Evolutionary conservation across 169 alveolate species (phyloP).

Genomic region (Eimeria nieschulzi): DNA sequence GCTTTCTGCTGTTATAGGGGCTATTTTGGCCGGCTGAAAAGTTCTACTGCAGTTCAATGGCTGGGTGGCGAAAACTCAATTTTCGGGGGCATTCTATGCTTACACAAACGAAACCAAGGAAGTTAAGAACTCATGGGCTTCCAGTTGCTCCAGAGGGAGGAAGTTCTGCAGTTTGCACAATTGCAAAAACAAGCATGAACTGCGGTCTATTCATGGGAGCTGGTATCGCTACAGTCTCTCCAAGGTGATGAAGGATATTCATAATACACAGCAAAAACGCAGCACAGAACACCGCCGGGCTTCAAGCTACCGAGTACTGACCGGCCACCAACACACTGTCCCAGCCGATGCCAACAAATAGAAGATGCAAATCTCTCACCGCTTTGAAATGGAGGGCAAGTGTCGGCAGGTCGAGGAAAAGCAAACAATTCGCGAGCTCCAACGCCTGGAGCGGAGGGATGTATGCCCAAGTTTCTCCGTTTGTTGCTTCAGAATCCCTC

Average conservation of each 20-base stretch:
- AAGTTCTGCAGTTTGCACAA: constrained; percentile 17
- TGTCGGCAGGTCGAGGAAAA: constrained; percentile 25
- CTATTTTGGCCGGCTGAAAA: neutral
- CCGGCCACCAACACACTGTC: too few relatives aligned
- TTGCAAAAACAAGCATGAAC: neutral
- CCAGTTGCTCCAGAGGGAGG: constrained; percentile 39
- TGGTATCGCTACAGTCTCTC: too few relatives aligned
- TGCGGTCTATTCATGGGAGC: neutral
- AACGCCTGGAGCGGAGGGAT: constrained; percentile 5
- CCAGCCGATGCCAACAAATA: too few relatives aligned
- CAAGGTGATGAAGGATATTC: too few relatives aligned
- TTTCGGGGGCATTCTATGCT: constrained; percentile 7
- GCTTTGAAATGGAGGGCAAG: constrained; percentile 21
- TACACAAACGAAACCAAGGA: constrained; percentile 43
- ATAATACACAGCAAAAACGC: too few relatives aligned
- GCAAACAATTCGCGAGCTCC: constrained; percentile 35
- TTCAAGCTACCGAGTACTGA: too few relatives aligned
- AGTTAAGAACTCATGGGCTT: constrained; percentile 42
- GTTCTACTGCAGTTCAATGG: neutral
- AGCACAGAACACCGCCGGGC: too few relatives aligned
- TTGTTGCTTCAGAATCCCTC: too few relatives aligned
- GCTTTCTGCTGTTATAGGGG: neutral
- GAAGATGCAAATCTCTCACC: neutral
- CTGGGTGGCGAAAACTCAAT: neutral
- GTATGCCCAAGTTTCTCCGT: neutral